These are phyloP conservation scores for Misopates orontium DNA, from an alignment of 257 asterid genomes.

Conservation along the genomic window DNA sequence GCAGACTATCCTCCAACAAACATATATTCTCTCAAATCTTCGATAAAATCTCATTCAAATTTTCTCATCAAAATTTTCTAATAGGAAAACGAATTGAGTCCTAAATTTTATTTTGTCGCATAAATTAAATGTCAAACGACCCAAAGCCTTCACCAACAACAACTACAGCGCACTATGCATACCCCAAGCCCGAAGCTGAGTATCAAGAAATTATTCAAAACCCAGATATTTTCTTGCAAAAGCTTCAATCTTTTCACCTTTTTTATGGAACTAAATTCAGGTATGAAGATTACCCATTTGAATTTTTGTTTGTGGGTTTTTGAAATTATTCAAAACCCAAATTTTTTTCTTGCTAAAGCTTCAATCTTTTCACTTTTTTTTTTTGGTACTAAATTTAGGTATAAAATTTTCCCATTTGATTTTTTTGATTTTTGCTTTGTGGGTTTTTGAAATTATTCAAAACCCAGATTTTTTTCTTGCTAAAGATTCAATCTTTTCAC, in stretches of 20 bases:
- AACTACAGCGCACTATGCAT: slow-evolving; percentile 37
- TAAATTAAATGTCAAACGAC: slow-evolving; percentile 56
- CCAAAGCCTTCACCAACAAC: slow-evolving; percentile 37
- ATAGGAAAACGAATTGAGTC: neutral
- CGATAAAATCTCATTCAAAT: neutral
- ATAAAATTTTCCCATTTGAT: too few relatives aligned
- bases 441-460: too few relatives aligned
- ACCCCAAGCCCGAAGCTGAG: slow-evolving; percentile 85
- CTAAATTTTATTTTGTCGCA: slow-evolving; percentile 22
- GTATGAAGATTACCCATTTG: slow-evolving; percentile 17
- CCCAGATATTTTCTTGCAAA: slow-evolving; percentile 65
- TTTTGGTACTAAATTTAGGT: too few relatives aligned
- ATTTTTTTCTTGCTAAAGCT: too few relatives aligned
- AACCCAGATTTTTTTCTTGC: too few relatives aligned
- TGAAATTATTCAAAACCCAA: neutral
- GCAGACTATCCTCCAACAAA: too few relatives aligned
- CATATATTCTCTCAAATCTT: too few relatives aligned
- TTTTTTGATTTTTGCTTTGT: too few relatives aligned
- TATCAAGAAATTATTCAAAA: slow-evolving; percentile 65
- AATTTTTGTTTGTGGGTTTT: neutral
- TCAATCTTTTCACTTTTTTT: too few relatives aligned
- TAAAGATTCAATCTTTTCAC: too few relatives aligned
- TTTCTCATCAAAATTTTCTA: neutral
- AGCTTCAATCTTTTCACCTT: slow-evolving; percentile 64
- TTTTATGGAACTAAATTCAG: slow-evolving; percentile 52